Evolutionary conservation across 75 land plant species (phyloP).

Genomic region (Gnetum montanum): DNA sequence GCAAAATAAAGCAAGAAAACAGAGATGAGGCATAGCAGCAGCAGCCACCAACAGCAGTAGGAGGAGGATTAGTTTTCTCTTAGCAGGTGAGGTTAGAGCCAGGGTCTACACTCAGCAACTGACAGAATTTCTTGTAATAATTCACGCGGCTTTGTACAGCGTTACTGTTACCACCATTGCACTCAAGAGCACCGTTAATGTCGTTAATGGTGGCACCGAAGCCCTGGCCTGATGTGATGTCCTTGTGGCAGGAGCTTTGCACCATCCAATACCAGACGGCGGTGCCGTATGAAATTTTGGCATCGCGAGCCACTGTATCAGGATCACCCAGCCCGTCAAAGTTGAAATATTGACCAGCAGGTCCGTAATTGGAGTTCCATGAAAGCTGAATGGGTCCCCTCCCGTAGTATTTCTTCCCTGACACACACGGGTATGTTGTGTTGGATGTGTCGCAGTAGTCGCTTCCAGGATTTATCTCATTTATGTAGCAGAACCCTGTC

Average conservation of each 20-base stretch:
- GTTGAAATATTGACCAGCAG: conserved; percentile 12
- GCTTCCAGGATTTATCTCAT: neutral
- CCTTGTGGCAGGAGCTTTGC: conserved; percentile 1
- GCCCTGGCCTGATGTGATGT: conserved; percentile 20
- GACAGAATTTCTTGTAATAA: conserved; percentile 4
- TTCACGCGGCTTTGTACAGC: neutral
- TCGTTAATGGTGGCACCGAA: conserved; percentile 34
- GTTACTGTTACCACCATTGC: conserved; percentile 16
- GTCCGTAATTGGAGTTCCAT: conserved; percentile 39
- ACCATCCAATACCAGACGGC: conserved; percentile 35
- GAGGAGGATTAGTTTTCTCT: no score
- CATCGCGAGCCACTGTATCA: conserved; percentile 13
- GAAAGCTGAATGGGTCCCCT: conserved; percentile 68
- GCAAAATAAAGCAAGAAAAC: no score
- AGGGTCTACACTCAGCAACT: neutral
- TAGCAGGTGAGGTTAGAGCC: conserved; percentile 5
- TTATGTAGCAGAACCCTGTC: neutral
- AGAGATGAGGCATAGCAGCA: no score
- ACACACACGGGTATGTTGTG: conserved; percentile 39
- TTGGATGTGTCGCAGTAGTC: conserved; percentile 22
- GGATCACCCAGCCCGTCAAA: conserved; percentile 18
- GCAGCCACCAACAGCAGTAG: no score
- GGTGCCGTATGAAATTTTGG: conserved; percentile 16
- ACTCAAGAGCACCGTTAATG: conserved; percentile 25
- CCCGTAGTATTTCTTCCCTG: conserved; percentile 54